Conservation (phyloP, 768 basidiomycete genomes). For the Roridomyces roridus region DNA sequence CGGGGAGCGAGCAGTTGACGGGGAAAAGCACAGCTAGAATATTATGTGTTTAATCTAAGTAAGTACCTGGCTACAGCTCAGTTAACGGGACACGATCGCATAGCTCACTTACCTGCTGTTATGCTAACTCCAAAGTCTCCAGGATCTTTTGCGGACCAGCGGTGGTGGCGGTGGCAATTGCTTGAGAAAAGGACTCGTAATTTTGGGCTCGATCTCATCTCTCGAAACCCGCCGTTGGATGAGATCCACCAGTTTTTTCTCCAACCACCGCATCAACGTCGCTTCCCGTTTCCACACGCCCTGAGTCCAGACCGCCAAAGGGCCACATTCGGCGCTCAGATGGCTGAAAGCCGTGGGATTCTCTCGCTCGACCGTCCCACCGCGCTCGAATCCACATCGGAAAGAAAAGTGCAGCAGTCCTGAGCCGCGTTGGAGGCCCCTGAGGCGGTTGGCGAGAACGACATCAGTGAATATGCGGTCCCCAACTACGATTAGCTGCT, state of each 20-base stretch:
- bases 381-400: conserved; percentile 32
- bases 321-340: conserved; percentile 40
- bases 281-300: conserved; percentile 73
- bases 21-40: background rate
- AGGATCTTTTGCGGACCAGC: conserved; percentile 8
- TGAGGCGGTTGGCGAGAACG: conserved; percentile 83
- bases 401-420: conserved; percentile 26
- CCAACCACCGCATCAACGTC: conserved; percentile 65
- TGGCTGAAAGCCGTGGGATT: conserved; percentile 21
- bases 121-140: conserved; percentile 21
- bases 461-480: conserved; percentile 94
- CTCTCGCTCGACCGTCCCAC: conserved; percentile 33
- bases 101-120: background rate
- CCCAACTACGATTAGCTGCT: conserved; percentile 83
- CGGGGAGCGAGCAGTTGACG: background rate
- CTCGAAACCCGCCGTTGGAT: conserved; percentile 49
- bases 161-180: conserved; percentile 22
- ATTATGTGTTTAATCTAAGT: background rate
- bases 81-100: background rate
- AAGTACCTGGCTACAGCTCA: conserved; percentile 7
- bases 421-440: conserved; percentile 23
- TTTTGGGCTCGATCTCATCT: conserved; percentile 27
- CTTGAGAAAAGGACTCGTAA: conserved; percentile 38
- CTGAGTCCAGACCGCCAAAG: conserved; percentile 73
- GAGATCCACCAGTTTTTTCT: conserved; percentile 54